Conservation (phyloP, 2,329 filamentous ascomycete species). For the Neofusicoccum ribis region DNA sequence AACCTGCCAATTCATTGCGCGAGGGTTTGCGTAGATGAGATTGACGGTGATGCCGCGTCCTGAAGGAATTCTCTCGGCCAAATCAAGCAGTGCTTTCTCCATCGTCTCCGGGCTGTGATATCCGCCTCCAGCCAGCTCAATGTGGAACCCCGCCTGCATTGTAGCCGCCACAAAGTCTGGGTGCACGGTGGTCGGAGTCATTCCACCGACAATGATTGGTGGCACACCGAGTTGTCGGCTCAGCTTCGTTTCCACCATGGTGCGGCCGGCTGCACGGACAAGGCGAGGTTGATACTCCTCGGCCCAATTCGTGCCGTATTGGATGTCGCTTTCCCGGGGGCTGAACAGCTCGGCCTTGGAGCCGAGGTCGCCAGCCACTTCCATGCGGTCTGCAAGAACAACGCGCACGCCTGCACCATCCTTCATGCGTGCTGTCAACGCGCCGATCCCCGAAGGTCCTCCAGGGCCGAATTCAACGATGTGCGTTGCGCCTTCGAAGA, state of each 20-base stretch:
- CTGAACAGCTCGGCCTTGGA: constrained; percentile 25
- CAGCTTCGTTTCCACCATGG: constrained; percentile 54
- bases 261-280: constrained; percentile 13
- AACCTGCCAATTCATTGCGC: constrained; percentile 91
- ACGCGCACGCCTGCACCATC: constrained; percentile 25
- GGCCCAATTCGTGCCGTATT: neutral
- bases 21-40: constrained; percentile 86
- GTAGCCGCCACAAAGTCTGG: constrained; percentile 92
- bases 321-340: neutral
- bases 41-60: constrained; percentile 88
- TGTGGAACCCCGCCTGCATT: constrained; percentile 96
- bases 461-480: constrained; percentile 30
- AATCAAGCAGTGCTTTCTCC: constrained; percentile 80
- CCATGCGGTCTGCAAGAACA: constrained; percentile 23
- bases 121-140: constrained; percentile 85
- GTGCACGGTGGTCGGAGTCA: constrained; percentile 86
- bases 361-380: constrained; percentile 21
- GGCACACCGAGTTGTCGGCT: constrained; percentile 83
- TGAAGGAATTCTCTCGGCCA: constrained; percentile 79
- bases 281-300: neutral
- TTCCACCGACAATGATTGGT: constrained; percentile 87
- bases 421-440: constrained; percentile 23
- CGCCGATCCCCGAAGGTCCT: constrained; percentile 25
- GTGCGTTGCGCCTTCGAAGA: constrained; percentile 22
- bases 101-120: constrained; percentile 83